Percentiles rank a stretch among this genome's conserved stretches.
Conservation (phyloP, 352 stramenopile species). For the Globisporangium viniferum region DNA sequence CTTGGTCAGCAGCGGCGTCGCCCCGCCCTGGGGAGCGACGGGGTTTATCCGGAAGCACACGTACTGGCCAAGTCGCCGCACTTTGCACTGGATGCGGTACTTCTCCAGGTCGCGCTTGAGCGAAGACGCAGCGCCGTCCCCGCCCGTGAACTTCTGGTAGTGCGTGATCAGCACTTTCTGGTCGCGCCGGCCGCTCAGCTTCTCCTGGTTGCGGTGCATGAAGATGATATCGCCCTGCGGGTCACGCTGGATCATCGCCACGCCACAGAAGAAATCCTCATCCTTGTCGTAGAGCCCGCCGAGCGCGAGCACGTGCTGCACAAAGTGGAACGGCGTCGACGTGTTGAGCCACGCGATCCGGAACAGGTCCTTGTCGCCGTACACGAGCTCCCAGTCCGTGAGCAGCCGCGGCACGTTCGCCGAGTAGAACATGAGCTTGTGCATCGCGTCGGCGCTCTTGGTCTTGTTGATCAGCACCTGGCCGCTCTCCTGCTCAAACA, state of each 20-base stretch:
- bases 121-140: conserved; percentile 52
- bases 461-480: conserved; percentile 70
- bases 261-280: conserved; percentile 65
- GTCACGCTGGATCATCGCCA: conserved; percentile 82
- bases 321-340: conserved; percentile 60
- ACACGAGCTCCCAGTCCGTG: conserved; percentile 67
- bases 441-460: conserved; percentile 32
- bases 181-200: conserved; percentile 61
- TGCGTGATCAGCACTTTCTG: conserved; percentile 65
- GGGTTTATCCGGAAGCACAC: conserved; percentile 67
- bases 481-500: conserved; percentile 85
- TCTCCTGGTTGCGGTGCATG: conserved; percentile 77
- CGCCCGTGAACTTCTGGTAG: conserved; percentile 73
- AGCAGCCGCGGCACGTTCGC: conserved; percentile 52
- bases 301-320: conserved; percentile 54
- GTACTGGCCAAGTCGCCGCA: conserved; percentile 50
- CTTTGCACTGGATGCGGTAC: conserved; percentile 68
- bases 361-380: conserved; percentile 76
- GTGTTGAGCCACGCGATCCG: conserved; percentile 79
- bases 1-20: conserved; percentile 49
- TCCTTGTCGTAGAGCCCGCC: conserved; percentile 47
- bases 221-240: conserved; percentile 71
- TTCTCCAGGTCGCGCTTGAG: conserved; percentile 59
- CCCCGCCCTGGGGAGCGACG: conserved; percentile 28
- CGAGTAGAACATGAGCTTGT: conserved; percentile 83